Conservation (phyloP, 75 land plant genomes). For the Sequoia sempervirens region DNA sequence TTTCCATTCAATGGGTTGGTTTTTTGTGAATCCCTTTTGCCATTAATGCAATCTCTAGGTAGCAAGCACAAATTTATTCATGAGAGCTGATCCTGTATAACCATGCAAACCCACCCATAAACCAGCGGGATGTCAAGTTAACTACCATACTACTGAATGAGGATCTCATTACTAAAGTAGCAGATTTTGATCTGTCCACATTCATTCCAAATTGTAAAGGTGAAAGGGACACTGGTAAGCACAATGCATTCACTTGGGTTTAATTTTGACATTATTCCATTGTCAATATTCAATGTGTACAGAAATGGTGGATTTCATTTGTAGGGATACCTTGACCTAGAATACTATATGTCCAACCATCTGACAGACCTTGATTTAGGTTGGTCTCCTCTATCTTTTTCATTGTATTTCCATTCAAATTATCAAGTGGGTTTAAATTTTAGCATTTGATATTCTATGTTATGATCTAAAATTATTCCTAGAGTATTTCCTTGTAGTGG, state of each 20-base stretch:
- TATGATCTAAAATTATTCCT: too few relatives aligned
- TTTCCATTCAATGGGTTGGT: too few relatives aligned
- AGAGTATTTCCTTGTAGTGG: too few relatives aligned
- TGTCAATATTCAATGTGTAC: background rate
- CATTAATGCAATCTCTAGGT: too few relatives aligned
- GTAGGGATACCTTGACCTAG: conserved; percentile 94
- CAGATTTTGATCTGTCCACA: conserved; percentile 26
- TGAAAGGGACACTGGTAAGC: conserved; percentile 30
- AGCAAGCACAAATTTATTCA: background rate
- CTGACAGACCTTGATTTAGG: too few relatives aligned
- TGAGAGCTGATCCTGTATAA: conserved; percentile 10
- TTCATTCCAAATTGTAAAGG: conserved; percentile 16
- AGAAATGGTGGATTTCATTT: background rate
- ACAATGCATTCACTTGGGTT: background rate
- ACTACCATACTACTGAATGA: conserved; percentile 28
- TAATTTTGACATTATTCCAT: too few relatives aligned
- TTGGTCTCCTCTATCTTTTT: too few relatives aligned
- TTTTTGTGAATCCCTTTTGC: too few relatives aligned
- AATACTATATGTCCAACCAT: conserved; percentile 79
- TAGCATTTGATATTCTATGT: too few relatives aligned
- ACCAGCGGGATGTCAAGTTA: conserved; percentile 32
- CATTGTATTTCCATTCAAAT: too few relatives aligned
- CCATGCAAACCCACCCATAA: conserved; percentile 27
- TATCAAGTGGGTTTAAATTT: too few relatives aligned
- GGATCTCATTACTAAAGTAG: conserved; percentile 28